phyloP scores from a whole-genome alignment of 2,329 filamentous ascomycete species.

The Colletotrichum falcatum region DNA sequence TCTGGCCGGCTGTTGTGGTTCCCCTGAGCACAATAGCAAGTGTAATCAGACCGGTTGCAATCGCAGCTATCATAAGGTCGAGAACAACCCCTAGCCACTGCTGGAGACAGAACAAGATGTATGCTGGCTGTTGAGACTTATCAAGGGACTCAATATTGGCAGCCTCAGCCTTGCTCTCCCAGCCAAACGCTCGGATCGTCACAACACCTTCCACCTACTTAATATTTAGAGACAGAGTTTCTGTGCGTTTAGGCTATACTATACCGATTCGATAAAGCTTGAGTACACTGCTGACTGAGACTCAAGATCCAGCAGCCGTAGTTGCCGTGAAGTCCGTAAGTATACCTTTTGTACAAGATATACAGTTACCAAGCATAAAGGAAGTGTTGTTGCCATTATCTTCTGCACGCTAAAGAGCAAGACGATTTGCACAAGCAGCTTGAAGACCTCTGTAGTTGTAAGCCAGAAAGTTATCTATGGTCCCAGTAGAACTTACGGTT shows the following conservation, averaged over 20 bases:
- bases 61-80: constrained; percentile 59
- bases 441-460: constrained; percentile 22
- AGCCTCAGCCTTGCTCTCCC: constrained; percentile 57
- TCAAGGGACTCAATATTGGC: constrained; percentile 63
- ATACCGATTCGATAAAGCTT: constrained; percentile 56
- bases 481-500: neutral
- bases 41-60: constrained; percentile 60
- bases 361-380: constrained; percentile 44
- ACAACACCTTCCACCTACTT: constrained; percentile 55
- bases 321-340: constrained; percentile 56
- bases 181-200: constrained; percentile 67
- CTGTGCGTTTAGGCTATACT: no score
- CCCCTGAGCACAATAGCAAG: constrained; percentile 51
- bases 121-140: constrained; percentile 66
- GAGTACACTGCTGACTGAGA: constrained; percentile 55
- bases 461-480: neutral
- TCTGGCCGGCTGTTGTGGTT: constrained; percentile 32
- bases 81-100: constrained; percentile 67
- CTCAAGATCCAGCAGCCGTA: constrained; percentile 57
- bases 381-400: constrained; percentile 45
- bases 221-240: neutral
- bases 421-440: constrained; percentile 4
- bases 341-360: constrained; percentile 53
- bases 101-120: constrained; percentile 68
- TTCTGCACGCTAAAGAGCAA: constrained; percentile 20